These are phyloP conservation scores for Pyropia haitanensis DNA, from an alignment of 23 red algal species.

Conservation along the genomic window DNA sequence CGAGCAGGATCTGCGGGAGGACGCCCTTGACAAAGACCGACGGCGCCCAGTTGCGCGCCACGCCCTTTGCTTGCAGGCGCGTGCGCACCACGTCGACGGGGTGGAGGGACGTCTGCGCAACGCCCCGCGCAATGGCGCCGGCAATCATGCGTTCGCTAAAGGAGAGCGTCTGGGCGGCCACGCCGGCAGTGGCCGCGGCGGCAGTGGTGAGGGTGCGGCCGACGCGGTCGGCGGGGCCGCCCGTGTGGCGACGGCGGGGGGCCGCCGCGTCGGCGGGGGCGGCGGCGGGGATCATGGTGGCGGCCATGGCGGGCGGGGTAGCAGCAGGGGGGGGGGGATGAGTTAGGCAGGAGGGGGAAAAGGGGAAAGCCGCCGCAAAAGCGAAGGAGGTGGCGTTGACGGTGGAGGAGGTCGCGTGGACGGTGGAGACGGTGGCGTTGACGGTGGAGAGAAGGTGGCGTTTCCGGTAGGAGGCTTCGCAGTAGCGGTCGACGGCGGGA, in stretches of 20 bases:
- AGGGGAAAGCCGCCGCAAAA: no score
- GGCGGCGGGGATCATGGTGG: no score
- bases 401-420: no score
- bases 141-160: slow-evolving; percentile 73
- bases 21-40: slow-evolving; percentile 89
- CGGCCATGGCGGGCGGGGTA: no score
- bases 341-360: no score
- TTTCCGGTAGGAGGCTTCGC: no score
- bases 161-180: slow-evolving; percentile 31
- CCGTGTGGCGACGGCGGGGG: not conserved
- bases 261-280: not conserved
- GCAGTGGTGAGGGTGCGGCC: slow-evolving; percentile 12
- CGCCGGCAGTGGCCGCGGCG: slow-evolving; percentile 8
- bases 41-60: slow-evolving; percentile 38
- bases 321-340: no score
- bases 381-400: no score
- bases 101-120: slow-evolving; percentile 91
- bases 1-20: slow-evolving; percentile 87
- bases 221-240: not conserved
- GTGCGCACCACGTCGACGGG: slow-evolving; percentile 93
- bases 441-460: no score
- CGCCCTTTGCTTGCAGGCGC: slow-evolving; percentile 73
- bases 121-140: slow-evolving; percentile 78
- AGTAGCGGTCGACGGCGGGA: no score
- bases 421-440: no score